Conservation (phyloP, 1,284 basidiomycete species). For the Violaceomyces palustris region DNA sequence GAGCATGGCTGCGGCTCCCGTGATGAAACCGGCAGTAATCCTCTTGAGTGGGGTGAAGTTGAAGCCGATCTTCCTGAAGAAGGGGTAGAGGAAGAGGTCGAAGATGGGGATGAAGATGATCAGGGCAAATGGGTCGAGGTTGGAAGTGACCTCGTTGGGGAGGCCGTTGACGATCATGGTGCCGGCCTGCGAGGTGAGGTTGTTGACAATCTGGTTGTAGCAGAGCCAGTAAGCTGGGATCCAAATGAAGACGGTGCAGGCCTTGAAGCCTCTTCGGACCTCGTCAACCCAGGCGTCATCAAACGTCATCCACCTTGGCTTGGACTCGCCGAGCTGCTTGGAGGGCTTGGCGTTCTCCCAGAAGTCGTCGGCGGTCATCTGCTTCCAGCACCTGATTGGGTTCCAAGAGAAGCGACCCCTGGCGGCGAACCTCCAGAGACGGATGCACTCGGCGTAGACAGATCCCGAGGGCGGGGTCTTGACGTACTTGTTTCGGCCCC, state of each 20-base stretch:
- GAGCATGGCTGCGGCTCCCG: constrained; percentile 59
- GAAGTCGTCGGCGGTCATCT: constrained; percentile 61
- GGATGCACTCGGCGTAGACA: constrained; percentile 61
- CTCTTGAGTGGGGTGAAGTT: constrained; percentile 61
- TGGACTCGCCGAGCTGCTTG: constrained; percentile 52
- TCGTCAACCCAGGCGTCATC: constrained; percentile 68
- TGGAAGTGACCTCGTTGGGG: constrained; percentile 75
- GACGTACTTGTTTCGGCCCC: constrained; percentile 65
- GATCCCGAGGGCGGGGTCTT: constrained; percentile 72
- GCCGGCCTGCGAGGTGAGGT: constrained; percentile 60
- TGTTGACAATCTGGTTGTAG: constrained; percentile 61
- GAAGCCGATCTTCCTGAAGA: constrained; percentile 63
- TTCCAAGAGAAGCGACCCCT: constrained; percentile 53
- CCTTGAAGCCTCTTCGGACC: constrained; percentile 73
- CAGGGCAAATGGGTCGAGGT: constrained; percentile 66
- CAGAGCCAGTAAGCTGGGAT: constrained; percentile 58
- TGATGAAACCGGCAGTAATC: constrained; percentile 68
- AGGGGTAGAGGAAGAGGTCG: constrained; percentile 65
- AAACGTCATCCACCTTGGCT: constrained; percentile 55
- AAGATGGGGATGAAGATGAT: constrained; percentile 56
- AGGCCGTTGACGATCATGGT: constrained; percentile 61
- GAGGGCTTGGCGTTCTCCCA: constrained; percentile 73
- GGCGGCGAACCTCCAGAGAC: constrained; percentile 46
- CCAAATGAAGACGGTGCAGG: constrained; percentile 76
- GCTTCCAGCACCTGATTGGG: constrained; percentile 41